Conservation (phyloP, 176 grass and related monocot genomes). For the Carex myosuroides region DNA sequence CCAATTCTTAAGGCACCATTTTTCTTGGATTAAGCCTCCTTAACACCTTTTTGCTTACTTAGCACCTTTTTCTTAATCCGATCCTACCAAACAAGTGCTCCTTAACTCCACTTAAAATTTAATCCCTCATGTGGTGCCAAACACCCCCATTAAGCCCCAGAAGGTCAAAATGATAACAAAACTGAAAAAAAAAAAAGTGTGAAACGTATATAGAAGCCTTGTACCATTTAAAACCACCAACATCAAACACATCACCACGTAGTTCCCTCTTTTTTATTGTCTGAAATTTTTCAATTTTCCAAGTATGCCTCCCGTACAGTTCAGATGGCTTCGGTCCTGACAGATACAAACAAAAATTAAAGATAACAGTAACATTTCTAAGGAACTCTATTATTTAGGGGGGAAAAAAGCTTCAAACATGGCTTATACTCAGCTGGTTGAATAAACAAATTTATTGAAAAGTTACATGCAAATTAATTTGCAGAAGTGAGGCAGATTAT, state of each 20-base stretch:
- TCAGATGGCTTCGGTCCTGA: slow-evolving; percentile 70
- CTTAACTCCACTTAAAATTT: no score
- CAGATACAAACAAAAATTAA: neutral
- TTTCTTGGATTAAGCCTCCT: no score
- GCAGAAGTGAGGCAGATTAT: neutral
- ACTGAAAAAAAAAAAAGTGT: neutral
- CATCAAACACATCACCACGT: slow-evolving; percentile 87
- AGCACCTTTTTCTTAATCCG: no score
- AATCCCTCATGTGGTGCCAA: no score
- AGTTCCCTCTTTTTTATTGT: slow-evolving; percentile 90
- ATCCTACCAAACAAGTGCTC: no score
- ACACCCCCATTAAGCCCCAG: neutral
- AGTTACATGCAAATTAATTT: neutral
- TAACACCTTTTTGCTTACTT: no score
- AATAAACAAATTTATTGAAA: neutral
- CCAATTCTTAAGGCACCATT: no score
- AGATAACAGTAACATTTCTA: neutral
- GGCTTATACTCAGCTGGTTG: neutral
- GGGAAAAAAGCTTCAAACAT: neutral
- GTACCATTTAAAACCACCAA: slow-evolving; percentile 94
- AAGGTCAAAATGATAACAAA: slow-evolving; percentile 5
- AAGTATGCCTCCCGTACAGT: slow-evolving; percentile 69
- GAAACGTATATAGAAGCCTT: neutral
- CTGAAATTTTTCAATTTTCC: slow-evolving; percentile 92
- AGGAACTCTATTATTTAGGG: neutral